Evolutionary conservation across 225 moss, liverwort and hornwort genomes (phyloP).

Genomic region (Anthoceros angustus): DNA sequence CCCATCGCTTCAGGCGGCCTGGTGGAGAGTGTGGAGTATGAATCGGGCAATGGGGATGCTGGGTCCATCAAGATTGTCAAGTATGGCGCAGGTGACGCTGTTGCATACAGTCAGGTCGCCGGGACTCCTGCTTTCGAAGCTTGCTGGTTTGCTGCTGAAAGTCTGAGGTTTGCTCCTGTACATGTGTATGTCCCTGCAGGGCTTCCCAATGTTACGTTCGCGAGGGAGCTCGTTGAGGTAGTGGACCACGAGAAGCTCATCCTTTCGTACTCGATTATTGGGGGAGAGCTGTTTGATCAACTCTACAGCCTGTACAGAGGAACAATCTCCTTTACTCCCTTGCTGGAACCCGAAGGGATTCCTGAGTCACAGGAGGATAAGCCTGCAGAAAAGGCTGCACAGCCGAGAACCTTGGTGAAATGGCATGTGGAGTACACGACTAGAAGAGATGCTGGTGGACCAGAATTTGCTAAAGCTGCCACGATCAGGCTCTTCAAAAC

Average conservation of each 20-base stretch:
- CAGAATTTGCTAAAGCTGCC: not conserved
- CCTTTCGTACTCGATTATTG: not conserved
- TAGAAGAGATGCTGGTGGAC: not conserved
- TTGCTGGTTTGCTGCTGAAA: not conserved
- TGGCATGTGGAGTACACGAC: not conserved
- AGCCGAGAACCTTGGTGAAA: not conserved
- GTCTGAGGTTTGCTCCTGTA: not conserved
- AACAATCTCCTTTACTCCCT: not conserved
- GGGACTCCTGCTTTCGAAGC: not conserved
- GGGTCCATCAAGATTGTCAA: conserved; percentile 3
- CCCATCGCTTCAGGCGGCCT: not conserved
- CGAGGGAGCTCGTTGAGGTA: not conserved
- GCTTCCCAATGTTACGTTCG: not conserved
- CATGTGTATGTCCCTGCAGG: not conserved
- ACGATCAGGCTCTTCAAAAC: not conserved
- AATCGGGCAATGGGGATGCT: not conserved
- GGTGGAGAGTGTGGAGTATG: not conserved
- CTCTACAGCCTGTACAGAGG: not conserved
- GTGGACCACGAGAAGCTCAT: not conserved
- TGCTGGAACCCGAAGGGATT: not conserved
- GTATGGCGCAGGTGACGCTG: not conserved
- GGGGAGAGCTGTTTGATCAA: not conserved
- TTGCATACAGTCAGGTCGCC: not conserved
- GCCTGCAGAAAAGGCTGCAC: not conserved
- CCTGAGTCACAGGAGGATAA: too few relatives aligned